Percentiles rank a stretch among this genome's conserved stretches.
phyloP scores from a whole-genome alignment of 164 flowering plant species.

The Akebia trifoliata region DNA sequence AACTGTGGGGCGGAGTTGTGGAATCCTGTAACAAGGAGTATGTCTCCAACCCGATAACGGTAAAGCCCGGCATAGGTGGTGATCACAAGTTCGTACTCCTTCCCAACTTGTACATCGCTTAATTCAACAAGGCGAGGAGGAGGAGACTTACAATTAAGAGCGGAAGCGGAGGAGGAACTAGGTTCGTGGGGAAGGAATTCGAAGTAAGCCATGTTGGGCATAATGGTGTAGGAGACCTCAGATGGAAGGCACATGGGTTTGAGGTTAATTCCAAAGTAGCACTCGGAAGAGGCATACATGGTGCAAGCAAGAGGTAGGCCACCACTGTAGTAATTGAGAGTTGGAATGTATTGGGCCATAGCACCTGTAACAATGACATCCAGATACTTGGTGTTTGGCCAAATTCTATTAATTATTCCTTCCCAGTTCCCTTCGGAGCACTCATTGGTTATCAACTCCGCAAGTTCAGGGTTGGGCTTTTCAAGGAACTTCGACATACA shows the following conservation, averaged over 20 bases:
- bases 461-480: constrained; percentile 50
- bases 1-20: constrained; percentile 68
- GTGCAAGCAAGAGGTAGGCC: constrained; percentile 63
- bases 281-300: constrained; percentile 85
- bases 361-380: constrained; percentile 84
- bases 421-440: constrained; percentile 57
- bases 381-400: constrained; percentile 82
- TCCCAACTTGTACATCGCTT: constrained; percentile 52
- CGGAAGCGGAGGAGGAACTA: constrained; percentile 7
- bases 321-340: constrained; percentile 57
- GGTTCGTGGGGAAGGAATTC: constrained; percentile 56
- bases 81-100: constrained; percentile 67
- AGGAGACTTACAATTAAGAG: constrained; percentile 13
- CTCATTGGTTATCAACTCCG: constrained; percentile 35
- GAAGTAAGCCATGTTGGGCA: constrained; percentile 80
- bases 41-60: constrained; percentile 71
- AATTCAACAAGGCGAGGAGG: constrained; percentile 43
- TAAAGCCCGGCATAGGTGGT: constrained; percentile 61
- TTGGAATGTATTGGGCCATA: constrained; percentile 83
- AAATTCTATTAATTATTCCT: constrained; percentile 54
- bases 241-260: constrained; percentile 58
- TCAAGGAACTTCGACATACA: constrained; percentile 27
- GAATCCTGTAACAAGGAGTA: constrained; percentile 58
- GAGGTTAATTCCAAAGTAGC: constrained; percentile 69
- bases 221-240: constrained; percentile 66